Base-by-base conservation (phyloP, 805 yeast genomes). In the Sungouiella thailandica region DNA sequence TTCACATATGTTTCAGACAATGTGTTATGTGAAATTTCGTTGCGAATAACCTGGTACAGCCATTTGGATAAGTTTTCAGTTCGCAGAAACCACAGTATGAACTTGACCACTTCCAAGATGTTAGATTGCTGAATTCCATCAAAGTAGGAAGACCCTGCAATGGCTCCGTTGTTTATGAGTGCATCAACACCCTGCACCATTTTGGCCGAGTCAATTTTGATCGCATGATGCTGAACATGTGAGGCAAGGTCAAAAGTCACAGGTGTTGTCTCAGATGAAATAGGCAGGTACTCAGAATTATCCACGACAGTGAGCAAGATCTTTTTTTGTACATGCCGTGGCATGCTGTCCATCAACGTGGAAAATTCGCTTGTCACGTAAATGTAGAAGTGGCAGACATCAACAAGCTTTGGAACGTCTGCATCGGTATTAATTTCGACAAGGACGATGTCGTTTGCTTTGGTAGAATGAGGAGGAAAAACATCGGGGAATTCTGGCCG, bases 271-370 rank as follows among this genome's bases (percentile, higher is more conserved):
- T 61, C 68, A 2, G 56, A 41, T 5, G 68, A 59, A 3, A 44
- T 30, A 1, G 71, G 70, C 4, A 70, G 45, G 34, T 51, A 64
- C 29, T 63, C 68, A 3, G 41, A 30, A 40, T 64, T 66, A 40
- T 66, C 72, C 15, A 66, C 51, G 1, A 66, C 44, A 2, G 60
- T 61, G n/a, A 64, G 37, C 11, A 61, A 34, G 14, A 60, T 49
- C 25, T 57, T 53, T 28, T 50, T 47, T 25, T 48, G 44, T 9
- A 47, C 33, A 15, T 30, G 34, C n/a, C 39, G 37, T 6, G 52
- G 40, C 26, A 40, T 27, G 11, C 32, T 28, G 23, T 39, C 43
- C 23, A 40, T 32, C 17, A 38, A 33, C 5, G 37, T 30, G 5
- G 50, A 40, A 13, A 54, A 35, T 14, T 50, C 49, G 10, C 43